Evolutionary conservation across 2,329 filamentous ascomycete species (phyloP), one percentile per base, ranked within the genome.

Genomic region (Aphanocladium album): DNA sequence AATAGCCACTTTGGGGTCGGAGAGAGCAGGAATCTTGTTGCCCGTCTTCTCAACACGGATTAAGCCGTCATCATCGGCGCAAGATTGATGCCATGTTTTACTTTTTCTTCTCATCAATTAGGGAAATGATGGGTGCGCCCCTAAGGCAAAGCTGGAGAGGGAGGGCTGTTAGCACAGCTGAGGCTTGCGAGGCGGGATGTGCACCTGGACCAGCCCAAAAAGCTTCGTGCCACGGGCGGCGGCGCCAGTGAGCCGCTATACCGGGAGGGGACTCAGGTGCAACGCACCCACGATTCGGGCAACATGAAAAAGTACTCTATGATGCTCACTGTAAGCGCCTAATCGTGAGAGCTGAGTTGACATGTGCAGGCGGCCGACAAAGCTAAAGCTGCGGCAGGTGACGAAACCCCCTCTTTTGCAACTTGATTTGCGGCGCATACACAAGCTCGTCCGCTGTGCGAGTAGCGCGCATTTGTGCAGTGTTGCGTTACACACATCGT

Each of bases 391-490:
- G 9, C n/a, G n/a, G n/a, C 49, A 12, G 47, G 16, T n/a, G n/a
- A n/a, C n/a, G 47, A 19, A 33, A 12, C 17, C 30, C 49, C 30
- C 49, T 52, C 30, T 23, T 37, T 37, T 9, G 19, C 49, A 19
- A 35, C n/a, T 25, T 37, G 43, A n/a, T n/a, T n/a, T n/a, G 21
- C 7, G 37, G 19, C 43, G n/a, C 30, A 17, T 46, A 25, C 14
- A 33, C 41, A 39, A 11, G 27, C 25, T 30, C 25, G 46, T 19
- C 46, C 46, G 43, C 45, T 57, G 55, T 57, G 25, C 55, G 46
- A 56, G 53, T 45, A 46, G 17, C 53, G 41, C 53, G 55, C 55
- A 58, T 50, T 58, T 50, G 55, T 58, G 55, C 46, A 30, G 46
- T 27, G 46, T 33, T 16, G 55, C 23, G n/a, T 56, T 35, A 39